Evolutionary conservation across 768 basidiomycete genomes (phyloP), one percentile per base, ranked within the genome.

Genomic region (Leccinum subgranulosum): DNA sequence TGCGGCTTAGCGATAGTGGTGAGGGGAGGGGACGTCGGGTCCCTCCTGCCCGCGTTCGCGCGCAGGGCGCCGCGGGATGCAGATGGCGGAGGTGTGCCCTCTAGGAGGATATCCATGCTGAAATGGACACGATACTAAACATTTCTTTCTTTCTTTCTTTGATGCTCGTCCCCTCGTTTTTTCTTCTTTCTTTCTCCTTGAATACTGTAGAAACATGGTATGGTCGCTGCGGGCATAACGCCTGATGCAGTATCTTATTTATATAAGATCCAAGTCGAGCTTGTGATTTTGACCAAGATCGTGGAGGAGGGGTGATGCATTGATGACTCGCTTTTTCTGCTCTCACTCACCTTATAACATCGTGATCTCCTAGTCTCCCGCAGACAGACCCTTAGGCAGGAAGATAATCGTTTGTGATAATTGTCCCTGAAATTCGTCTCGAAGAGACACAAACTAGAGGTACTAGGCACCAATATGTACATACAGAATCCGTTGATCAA

Each of bases 51-150:
- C 23, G 23, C 23, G 7, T 36, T 15, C 48, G 25, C 2, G 15
- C n/a, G 10, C 6, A 48, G 27, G 36, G 6, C 23, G n/a, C n/a
- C 23, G 23, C 23, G 23, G 33, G 1, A 10, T n/a, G 8, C 23
- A 14, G 19, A 43, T 9, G 41, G 41, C 1, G 41, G 41, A n/a
- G n/a, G 9, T 45, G n/a, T 41, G 39, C 3, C 17, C 36, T 46
- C 23, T 12, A 21, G 11, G 10, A 23, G 17, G 17, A 5, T 31
- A 31, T 31, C 11, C 31, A 43, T 61, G 59, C 49, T 48, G 36
- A 9, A 6, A 41, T n/a, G 64, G 57, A 56, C 54, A 48, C 21
- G 23, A 15, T 53, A 31, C 46, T 47, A 47, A 49, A 58, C 36
- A 6, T 33, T 17, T 23, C 21, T 46, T 19, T 46, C 15, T 3